Base-by-base conservation (phyloP, 2,329 filamentous ascomycete genomes). In the Beauveria bassiana region DNA sequence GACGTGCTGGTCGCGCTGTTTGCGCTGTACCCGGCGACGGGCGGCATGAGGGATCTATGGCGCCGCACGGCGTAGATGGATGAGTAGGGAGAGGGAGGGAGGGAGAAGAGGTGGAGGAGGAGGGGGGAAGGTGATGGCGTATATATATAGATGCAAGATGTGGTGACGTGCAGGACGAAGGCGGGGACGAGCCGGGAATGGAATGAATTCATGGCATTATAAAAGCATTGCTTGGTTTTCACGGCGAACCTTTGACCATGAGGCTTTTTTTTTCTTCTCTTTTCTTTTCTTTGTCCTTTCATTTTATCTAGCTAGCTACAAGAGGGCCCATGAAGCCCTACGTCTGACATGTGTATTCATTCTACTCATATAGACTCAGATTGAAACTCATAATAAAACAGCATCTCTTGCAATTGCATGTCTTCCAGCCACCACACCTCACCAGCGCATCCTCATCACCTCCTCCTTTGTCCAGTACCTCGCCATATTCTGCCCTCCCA, bases 401-500 rank as follows among this genome's bases (percentile, higher is more conserved):
- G 9, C n/a, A 34, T n/a, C 8, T 34, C 12, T 38, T 14, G 12
- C 34, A 5, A 34, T 14, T 38, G 1, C 34, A 14, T 12, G 12
- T 38, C 2, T 12, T 14, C 31, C 34, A 16, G 34, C 34, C 34
- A 38, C 34, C 34, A 38, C 34, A 14, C n/a, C 16, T 57, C 54
- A 92, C 77, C 92, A 90, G 1, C 84, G 86, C 76, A 95, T 80
- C 57, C 76, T 74, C 71, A 74, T 78, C 73, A 96, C 86, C 79
- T 96, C 92, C 52, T 90, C 85, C 63, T 86, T 67, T 0, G 80
- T 88, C 90, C 90, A 96, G 73, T 89, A 92, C 73, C 80, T 85
- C 67, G 90, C 81, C 92, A 96, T 96, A 71, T 93, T 96, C 73
- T 95, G 89, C 50, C 91, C 91, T 2, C 87, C 84, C 38, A 96